phyloP scores from a whole-genome alignment of 495 filamentous ascomycete species.

The Penicillium malachiteum region DNA sequence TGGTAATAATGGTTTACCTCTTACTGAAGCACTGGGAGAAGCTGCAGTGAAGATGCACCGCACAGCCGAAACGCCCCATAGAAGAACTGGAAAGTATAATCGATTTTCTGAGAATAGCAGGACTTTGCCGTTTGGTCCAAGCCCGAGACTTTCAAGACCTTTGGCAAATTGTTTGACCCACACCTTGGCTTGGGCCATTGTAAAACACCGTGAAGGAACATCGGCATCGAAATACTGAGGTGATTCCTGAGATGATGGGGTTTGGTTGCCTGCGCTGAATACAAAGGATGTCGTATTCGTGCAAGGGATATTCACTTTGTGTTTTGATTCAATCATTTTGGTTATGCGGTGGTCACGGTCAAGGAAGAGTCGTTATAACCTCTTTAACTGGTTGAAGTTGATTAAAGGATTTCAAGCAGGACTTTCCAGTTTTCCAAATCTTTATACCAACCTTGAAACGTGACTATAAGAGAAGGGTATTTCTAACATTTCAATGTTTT shows the following conservation, averaged over 20 bases:
- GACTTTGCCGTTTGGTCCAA: background rate
- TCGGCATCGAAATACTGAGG: background rate
- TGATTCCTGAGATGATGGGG: background rate
- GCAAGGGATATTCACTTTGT: no score
- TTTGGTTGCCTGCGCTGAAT: background rate
- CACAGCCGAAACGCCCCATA: background rate
- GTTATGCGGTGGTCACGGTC: no score
- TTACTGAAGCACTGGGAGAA: background rate
- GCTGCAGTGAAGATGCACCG: background rate
- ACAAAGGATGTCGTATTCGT: background rate
- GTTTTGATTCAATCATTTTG: no score
- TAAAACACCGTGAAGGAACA: background rate
- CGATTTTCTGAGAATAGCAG: background rate
- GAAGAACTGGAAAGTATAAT: background rate
- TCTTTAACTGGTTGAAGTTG: no score
- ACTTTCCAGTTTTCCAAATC: no score
- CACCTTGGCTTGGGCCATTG: background rate
- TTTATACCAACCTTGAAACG: no score
- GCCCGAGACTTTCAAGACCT: background rate
- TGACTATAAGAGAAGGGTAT: no score
- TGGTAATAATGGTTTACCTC: background rate
- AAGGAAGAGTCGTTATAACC: no score
- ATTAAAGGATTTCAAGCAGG: no score
- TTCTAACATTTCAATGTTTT: no score
- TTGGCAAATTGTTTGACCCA: background rate